Conservation (phyloP, 2,329 filamentous ascomycete species). For the Claviceps maximensis region DNA sequence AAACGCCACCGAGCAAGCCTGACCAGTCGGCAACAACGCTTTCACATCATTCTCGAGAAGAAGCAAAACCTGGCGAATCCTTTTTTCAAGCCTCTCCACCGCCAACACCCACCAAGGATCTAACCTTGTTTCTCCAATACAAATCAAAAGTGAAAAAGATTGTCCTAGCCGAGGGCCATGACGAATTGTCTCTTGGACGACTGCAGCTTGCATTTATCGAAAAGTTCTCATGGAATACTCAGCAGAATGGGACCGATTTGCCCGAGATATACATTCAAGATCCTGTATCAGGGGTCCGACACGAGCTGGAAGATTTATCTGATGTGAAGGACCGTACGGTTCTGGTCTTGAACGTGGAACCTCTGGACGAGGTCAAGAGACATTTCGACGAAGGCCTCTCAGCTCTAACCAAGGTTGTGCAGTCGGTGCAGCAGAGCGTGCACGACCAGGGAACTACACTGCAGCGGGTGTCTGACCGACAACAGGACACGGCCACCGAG, state of each 20-base stretch:
- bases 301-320: slow-evolving; percentile 83
- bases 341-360: slow-evolving; percentile 85
- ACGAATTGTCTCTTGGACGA: slow-evolving; percentile 73
- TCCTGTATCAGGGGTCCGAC: slow-evolving; percentile 85
- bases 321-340: slow-evolving; percentile 94
- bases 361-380: slow-evolving; percentile 87
- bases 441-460: slow-evolving; percentile 73
- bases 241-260: slow-evolving; percentile 80
- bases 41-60: slow-evolving; percentile 16
- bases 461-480: slow-evolving; percentile 77
- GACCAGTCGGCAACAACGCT: slow-evolving; percentile 10
- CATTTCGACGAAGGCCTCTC: slow-evolving; percentile 90
- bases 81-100: slow-evolving; percentile 53
- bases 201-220: slow-evolving; percentile 95
- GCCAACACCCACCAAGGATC: slow-evolving; percentile 57
- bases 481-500: slow-evolving; percentile 80
- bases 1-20: slow-evolving; percentile 11
- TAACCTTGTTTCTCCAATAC: slow-evolving; percentile 91
- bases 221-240: slow-evolving; percentile 98
- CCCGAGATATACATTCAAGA: slow-evolving; percentile 98
- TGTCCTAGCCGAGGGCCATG: slow-evolving; percentile 69
- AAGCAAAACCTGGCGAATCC: slow-evolving; percentile 31
- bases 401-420: slow-evolving; percentile 67
- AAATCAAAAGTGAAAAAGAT: slow-evolving; percentile 97
- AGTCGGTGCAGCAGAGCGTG: slow-evolving; percentile 71